Conservation (phyloP, 2,329 filamentous ascomycete species). For the Podosphaera aphanis region DNA sequence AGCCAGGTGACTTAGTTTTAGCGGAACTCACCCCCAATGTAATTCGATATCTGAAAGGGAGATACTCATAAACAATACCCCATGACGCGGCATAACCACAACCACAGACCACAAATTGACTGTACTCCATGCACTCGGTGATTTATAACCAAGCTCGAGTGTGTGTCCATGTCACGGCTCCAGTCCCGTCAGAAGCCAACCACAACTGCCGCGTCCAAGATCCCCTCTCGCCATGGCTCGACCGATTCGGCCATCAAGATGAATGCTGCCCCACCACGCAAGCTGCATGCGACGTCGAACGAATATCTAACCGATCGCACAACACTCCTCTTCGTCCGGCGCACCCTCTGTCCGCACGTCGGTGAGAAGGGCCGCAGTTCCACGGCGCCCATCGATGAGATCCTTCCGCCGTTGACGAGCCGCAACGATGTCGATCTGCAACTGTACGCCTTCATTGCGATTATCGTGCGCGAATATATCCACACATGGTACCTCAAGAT, state of each 20-base stretch:
- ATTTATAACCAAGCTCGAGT: too few species aligned
- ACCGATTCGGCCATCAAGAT: background rate
- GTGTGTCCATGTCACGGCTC: constrained; percentile 1
- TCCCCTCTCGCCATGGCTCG: background rate
- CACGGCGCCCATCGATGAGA: constrained; percentile 44
- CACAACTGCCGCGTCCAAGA: background rate
- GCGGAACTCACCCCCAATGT: too few species aligned
- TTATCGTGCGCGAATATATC: constrained; percentile 75
- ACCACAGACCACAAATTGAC: too few species aligned
- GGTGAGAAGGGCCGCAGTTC: constrained; percentile 30
- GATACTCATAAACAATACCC: too few species aligned
- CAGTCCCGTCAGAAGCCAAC: background rate
- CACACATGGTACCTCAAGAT: constrained; percentile 85
- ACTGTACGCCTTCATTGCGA: constrained; percentile 75
- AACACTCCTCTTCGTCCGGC: constrained; percentile 61
- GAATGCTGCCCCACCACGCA: constrained; percentile 8
- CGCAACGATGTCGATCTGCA: constrained; percentile 85
- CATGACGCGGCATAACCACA: too few species aligned
- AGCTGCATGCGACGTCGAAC: constrained; percentile 15
- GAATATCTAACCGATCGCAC: constrained; percentile 50
- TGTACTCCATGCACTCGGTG: too few species aligned
- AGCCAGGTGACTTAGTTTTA: too few species aligned
- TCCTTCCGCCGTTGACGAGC: constrained; percentile 78
- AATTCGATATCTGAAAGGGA: too few species aligned
- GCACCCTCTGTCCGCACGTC: constrained; percentile 55